These are phyloP conservation scores for Rhynchosporium secalis DNA, from an alignment of 2,329 filamentous ascomycete species.

Conservation along the genomic window DNA sequence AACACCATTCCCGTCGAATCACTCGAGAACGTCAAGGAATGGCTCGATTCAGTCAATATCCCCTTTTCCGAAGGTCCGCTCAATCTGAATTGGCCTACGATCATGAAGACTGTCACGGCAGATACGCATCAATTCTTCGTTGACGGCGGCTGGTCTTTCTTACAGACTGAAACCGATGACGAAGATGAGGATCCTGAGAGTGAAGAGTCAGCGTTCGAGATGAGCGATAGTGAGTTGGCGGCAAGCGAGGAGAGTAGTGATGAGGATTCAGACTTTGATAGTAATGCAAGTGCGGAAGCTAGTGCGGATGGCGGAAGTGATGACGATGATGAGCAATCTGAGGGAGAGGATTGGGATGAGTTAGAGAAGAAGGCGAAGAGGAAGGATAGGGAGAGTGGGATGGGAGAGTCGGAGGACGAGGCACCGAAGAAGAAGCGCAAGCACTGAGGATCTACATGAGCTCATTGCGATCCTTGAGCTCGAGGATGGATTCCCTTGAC, in stretches of 20 bases:
- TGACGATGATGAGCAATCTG: slow-evolving; percentile 75
- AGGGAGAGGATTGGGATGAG: slow-evolving; percentile 91
- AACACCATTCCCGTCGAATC: slow-evolving; percentile 98
- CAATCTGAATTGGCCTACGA: slow-evolving; percentile 97
- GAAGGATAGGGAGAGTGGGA: slow-evolving; percentile 65
- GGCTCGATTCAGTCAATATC: slow-evolving; percentile 94
- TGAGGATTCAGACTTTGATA: slow-evolving; percentile 90
- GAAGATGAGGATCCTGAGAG: slow-evolving; percentile 77
- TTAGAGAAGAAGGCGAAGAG: slow-evolving; percentile 88
- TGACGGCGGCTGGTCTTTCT: slow-evolving; percentile 93
- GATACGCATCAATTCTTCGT: slow-evolving; percentile 94
- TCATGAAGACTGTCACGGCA: slow-evolving; percentile 97
- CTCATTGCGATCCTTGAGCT: background rate
- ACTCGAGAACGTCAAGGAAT: slow-evolving; percentile 94
- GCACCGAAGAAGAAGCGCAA: slow-evolving; percentile 70
- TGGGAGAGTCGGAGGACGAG: slow-evolving; percentile 75
- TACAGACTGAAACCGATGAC: slow-evolving; percentile 83
- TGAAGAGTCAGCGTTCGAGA: slow-evolving; percentile 90
- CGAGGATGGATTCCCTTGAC: background rate
- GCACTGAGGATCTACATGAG: slow-evolving; percentile 40
- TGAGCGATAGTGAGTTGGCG: slow-evolving; percentile 78
- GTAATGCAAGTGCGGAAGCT: slow-evolving; percentile 80
- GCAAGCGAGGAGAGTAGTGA: slow-evolving; percentile 75
- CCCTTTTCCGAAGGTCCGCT: slow-evolving; percentile 91
- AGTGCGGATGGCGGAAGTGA: slow-evolving; percentile 68